Percentiles rank a stretch among this genome's conserved stretches.
Evolutionary conservation across 1,139 yeast genomes (phyloP).

Genomic region (Hyphopichia burtonii): DNA sequence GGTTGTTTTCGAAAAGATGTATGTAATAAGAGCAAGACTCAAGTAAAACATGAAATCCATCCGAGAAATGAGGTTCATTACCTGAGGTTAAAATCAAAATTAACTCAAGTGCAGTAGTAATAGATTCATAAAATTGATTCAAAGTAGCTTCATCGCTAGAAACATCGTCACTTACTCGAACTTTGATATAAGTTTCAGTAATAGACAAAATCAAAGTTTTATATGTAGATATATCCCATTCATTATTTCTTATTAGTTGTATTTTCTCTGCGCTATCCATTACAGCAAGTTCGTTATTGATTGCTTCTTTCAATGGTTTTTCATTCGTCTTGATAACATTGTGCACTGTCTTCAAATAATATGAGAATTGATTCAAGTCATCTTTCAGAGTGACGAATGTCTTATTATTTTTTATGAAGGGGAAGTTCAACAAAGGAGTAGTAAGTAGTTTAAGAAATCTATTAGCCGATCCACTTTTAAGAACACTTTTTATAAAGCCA

Average conservation of each 20-base stretch:
- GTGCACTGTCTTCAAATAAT: constrained; percentile 52
- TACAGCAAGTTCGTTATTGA: constrained; percentile 56
- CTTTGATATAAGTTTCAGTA: constrained; percentile 41
- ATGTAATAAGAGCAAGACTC: constrained; percentile 25
- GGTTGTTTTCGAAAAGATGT: constrained; percentile 7
- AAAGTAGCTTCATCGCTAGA: constrained; percentile 16
- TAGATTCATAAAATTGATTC: constrained; percentile 26
- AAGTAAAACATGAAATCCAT: constrained; percentile 31
- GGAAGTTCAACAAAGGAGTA: constrained; percentile 46
- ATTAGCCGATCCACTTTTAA: constrained; percentile 55
- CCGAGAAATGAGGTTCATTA: constrained; percentile 49
- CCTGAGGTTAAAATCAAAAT: constrained; percentile 53
- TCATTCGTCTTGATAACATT: constrained; percentile 49
- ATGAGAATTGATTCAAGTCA: constrained; percentile 60
- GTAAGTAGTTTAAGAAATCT: constrained; percentile 58
- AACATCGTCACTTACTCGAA: constrained; percentile 27
- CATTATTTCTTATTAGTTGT: constrained; percentile 32
- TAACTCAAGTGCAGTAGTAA: constrained; percentile 37
- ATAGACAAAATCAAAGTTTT: constrained; percentile 52
- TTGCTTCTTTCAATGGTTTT: constrained; percentile 41
- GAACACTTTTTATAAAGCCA: constrained; percentile 55
- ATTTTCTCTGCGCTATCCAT: constrained; percentile 46
- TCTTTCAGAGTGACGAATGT: constrained; percentile 28
- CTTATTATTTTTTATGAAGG: constrained; percentile 24
- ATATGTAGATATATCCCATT: constrained; percentile 63